These are phyloP conservation scores for Boletus fagicola DNA, from an alignment of 768 basidiomycete species.

Conservation along the genomic window DNA sequence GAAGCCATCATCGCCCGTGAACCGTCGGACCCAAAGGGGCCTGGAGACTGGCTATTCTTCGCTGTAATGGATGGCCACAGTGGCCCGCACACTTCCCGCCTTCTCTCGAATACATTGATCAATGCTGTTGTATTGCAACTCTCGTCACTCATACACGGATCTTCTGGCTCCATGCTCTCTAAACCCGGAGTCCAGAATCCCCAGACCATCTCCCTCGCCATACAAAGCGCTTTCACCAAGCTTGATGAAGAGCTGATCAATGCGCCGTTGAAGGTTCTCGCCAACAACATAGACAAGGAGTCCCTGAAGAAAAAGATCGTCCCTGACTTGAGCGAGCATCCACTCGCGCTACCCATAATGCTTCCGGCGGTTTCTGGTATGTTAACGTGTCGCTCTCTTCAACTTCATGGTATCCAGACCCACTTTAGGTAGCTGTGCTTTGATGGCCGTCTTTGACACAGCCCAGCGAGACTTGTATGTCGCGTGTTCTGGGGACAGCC, in stretches of 20 bases:
- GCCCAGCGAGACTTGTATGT: conserved; percentile 81
- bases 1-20: conserved; percentile 66
- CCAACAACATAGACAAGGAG: conserved; percentile 51
- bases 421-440: conserved; percentile 77
- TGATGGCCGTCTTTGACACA: conserved; percentile 86
- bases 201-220: conserved; percentile 62
- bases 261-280: conserved; percentile 72
- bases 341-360: conserved; percentile 68
- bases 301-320: conserved; percentile 49
- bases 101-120: conserved; percentile 82
- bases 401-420: conserved; percentile 12
- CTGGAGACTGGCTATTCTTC: conserved; percentile 80
- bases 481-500: conserved; percentile 89
- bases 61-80: conserved; percentile 90
- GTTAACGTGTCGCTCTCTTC: conserved; percentile 12
- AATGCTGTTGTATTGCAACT: conserved; percentile 82
- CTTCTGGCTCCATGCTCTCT: conserved; percentile 34
- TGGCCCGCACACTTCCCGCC: conserved; percentile 78
- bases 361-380: conserved; percentile 76
- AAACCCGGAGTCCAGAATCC: conserved; percentile 38
- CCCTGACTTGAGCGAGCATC: conserved; percentile 70
- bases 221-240: conserved; percentile 72
- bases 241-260: conserved; percentile 84
- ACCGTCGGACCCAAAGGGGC: conserved; percentile 52
- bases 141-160: conserved; percentile 45